Conservation (phyloP, 257 asterid species). For the Mitragyna speciosa region DNA sequence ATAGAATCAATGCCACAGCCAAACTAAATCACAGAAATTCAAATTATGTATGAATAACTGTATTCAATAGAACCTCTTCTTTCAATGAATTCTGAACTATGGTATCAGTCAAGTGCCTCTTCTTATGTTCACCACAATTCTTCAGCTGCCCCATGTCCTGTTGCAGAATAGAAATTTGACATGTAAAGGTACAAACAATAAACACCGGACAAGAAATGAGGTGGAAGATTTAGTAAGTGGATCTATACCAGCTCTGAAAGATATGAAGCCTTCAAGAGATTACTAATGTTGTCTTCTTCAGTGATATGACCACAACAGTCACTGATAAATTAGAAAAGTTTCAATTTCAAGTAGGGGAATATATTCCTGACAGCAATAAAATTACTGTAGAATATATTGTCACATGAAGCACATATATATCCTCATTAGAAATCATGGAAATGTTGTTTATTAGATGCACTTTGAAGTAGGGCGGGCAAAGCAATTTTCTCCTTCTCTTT, state of each 20-base stretch:
- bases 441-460: not conserved
- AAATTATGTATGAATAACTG: not conserved
- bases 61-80: slow-evolving; percentile 39
- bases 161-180: not conserved
- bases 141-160: slow-evolving; percentile 37
- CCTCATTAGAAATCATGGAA: not conserved
- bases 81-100: slow-evolving; percentile 45
- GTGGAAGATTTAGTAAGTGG: not conserved
- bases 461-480: not conserved
- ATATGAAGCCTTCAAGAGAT: slow-evolving; percentile 21
- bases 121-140: slow-evolving; percentile 40
- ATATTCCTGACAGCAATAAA: not conserved
- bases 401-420: not conserved
- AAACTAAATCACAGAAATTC: not conserved
- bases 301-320: slow-evolving; percentile 6
- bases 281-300: slow-evolving; percentile 28
- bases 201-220: slow-evolving; percentile 2
- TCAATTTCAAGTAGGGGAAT: not conserved
- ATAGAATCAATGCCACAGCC: not conserved
- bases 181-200: not conserved
- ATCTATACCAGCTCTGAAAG: slow-evolving; percentile 23
- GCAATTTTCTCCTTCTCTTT: not conserved
- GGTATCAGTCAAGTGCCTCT: slow-evolving; percentile 45
- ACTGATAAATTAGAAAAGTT: slow-evolving; percentile 4
- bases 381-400: not conserved